Evolutionary conservation across 176 grass and related monocot species (phyloP), one percentile per base, ranked within the genome.

Genomic region (Calamus simplicifolius): DNA sequence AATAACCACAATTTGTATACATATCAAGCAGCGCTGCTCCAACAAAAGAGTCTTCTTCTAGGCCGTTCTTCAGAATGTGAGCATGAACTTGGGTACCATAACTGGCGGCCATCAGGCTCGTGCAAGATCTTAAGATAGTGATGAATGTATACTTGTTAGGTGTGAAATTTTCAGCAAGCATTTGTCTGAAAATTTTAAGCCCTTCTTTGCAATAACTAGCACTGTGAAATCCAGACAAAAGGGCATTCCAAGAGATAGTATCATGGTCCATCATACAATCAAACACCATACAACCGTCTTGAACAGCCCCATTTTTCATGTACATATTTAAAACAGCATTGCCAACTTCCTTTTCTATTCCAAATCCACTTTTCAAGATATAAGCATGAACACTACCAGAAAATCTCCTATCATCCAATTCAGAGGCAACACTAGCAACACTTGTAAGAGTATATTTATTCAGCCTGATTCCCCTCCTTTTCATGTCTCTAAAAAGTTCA

Each of bases 251-350:
- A 23, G 80, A 84, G 59, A 74, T 35, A 66, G 38, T 69, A 31
- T 77, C 77, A 70, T 54, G 67, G 18, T 54, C 56, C 35, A 58
- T 10, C 50, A 74, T 70, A 58, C 71, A 18, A 26, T 80, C 8
- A 59, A 73, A 79, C 59, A 67, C 6, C 3, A 57, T 8, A 0
- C 1, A 59, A 19, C 71, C 79, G 51, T 71, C 71, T 72, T 63
- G 38, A 58, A 67, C 23, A 51, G 64, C 60, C 29, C 68, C 56
- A 70, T 18, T 59, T 65, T 59, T 80, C 51, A 70, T 70, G 61
- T 89, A 73, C 68, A 76, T 85, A 62, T 64, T 80, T 64, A 85
- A 23, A 72, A 76, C 50, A 60, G 58, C 68, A 64, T 80, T 65
- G 58, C 77, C 18, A 16, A 76, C 64, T 51, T 67, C 66, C 60